Base-by-base conservation (phyloP, 345 rosid genomes). In the Geranium brycei region DNA sequence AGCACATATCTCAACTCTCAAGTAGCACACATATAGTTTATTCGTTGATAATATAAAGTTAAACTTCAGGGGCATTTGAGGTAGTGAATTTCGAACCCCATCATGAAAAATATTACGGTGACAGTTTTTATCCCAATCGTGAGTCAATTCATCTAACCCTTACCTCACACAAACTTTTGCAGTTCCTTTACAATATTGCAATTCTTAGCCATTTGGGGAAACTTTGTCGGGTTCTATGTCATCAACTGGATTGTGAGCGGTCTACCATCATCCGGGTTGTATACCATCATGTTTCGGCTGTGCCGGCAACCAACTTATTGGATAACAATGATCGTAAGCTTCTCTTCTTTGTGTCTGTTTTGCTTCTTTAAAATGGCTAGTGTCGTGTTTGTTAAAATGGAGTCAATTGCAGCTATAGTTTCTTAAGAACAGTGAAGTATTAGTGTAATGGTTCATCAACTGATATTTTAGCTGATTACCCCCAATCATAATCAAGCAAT, bases 181-280 rank as follows among this genome's bases (percentile, higher is more conserved):
- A 93, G 99, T 78, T 87, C 92, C 74, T 91, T 91, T 65, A 93
- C 97, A 2, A 74, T 79, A 60, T 73, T 91, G 75, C 99, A 93
- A 74, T 95, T 81, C 73, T 76, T 91, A 17, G 95, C 99, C 72
- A 85, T 91, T 66, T 93, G 96, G 96, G 97, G 96, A 38, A 93
- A 91, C 74, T 82, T 91, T 61, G 70, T 78, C 68, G 91, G 74
- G 64, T 93, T 93, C 76, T 93, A 91, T 57, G 64, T 63, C 65
- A 84, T 91, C 73, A 93, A 93, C 79, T 91, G 80, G 83, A 80
- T 85, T 71, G 83, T 93, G 71, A 87, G 99, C 63, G 79, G 89
- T 18, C 73, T 95, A 71, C 96, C 99, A 31, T 72, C 95, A 35
- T 79, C 92, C 0, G 99, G 91, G 71, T 87, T 88, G 99, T 87